Percentiles rank a stretch among this genome's conserved stretches.
Conservation (phyloP, 257 asterid genomes). For the Solanum lignicaule region DNA sequence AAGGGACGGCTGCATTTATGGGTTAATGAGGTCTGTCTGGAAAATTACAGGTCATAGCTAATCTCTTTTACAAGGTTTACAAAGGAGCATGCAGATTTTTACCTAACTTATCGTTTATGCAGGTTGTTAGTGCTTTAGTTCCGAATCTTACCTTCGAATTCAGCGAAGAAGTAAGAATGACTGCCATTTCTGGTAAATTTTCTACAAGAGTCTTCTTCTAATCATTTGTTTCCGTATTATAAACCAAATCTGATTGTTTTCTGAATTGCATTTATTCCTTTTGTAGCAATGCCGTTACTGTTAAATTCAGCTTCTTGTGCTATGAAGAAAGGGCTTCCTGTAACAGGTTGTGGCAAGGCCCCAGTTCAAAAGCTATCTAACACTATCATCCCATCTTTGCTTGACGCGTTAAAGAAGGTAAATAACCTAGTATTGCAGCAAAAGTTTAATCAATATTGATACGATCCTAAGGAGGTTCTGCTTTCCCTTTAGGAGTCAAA, state of each 20-base stretch:
- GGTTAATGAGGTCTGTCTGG: slow-evolving; percentile 1
- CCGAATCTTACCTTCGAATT: neutral
- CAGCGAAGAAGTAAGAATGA: neutral
- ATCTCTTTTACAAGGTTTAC: neutral
- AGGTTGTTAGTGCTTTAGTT: neutral
- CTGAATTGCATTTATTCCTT: neutral
- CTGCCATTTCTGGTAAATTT: neutral
- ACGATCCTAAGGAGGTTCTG: neutral
- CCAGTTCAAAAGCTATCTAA: neutral
- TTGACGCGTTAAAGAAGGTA: neutral
- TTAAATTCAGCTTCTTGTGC: neutral
- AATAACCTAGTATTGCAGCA: neutral
- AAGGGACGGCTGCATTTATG: neutral
- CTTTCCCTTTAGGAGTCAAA: neutral
- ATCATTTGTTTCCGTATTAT: neutral
- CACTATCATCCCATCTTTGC: neutral
- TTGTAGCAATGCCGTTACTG: slow-evolving; percentile 1
- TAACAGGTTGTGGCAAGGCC: neutral
- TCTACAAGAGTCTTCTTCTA: neutral
- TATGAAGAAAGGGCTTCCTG: neutral
- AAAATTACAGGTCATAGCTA: neutral
- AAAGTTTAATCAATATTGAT: neutral
- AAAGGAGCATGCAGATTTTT: neutral
- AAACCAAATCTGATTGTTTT: neutral
- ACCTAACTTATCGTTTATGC: neutral